These are phyloP conservation scores for Calocybe cyanea DNA, from an alignment of 768 basidiomycete species.

Conservation along the genomic window DNA sequence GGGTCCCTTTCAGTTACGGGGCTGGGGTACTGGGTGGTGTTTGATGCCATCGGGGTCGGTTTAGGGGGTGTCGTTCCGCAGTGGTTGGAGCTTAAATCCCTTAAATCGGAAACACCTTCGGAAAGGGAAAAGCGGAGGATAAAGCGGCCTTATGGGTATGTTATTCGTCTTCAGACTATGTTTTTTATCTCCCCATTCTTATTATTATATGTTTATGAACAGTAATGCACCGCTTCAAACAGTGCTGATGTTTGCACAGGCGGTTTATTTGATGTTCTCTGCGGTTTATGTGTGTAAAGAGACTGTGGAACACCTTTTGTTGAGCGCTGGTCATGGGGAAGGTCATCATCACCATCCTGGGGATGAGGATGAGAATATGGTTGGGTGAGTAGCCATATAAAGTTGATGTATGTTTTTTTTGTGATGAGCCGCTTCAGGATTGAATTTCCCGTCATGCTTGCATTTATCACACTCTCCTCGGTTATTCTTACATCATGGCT, in stretches of 20 bases:
- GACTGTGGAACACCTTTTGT: conserved; percentile 86
- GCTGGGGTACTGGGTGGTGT: conserved; percentile 94
- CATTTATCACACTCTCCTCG: conserved; percentile 52
- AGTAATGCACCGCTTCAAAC: conserved; percentile 69
- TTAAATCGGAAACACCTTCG: too few relatives aligned
- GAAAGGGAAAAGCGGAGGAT: conserved; percentile 39
- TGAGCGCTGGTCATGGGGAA: conserved; percentile 51
- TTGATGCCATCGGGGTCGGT: conserved; percentile 83
- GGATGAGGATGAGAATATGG: conserved; percentile 47
- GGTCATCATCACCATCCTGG: conserved; percentile 63
- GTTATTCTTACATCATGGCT: conserved; percentile 52
- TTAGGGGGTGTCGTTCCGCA: conserved; percentile 43
- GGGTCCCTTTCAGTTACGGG: conserved; percentile 88
- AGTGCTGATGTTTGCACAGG: conserved; percentile 80
- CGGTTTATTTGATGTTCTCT: conserved; percentile 91
- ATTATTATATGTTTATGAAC: conserved; percentile 10
- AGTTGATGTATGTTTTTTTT: neutral
- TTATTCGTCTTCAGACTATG: conserved; percentile 5
- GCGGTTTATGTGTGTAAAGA: conserved; percentile 97
- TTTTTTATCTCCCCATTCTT: conserved; percentile 1
- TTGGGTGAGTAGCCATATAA: conserved; percentile 28
- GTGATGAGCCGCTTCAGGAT: conserved; percentile 42
- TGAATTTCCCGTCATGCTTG: conserved; percentile 60
- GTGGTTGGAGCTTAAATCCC: conserved; percentile 30
- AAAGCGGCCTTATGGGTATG: conserved; percentile 55